Evolutionary conservation across 75 land plant genomes (phyloP), one percentile per base, ranked within the genome.

Genomic region (Pinus tabuliformis): DNA sequence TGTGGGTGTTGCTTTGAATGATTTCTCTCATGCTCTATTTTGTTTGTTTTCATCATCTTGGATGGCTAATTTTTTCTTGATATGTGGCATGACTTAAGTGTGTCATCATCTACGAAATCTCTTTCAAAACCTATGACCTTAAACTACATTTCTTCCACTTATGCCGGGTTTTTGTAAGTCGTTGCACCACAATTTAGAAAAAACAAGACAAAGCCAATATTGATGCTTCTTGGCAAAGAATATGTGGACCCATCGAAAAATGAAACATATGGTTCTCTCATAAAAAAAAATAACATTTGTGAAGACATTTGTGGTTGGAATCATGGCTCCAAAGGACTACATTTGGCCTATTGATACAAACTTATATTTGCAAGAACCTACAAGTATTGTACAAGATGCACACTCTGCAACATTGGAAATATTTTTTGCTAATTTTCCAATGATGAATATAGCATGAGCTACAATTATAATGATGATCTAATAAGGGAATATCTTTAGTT

Each of bases 391-490:
- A 26, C 26, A 26, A 26, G 26, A 26, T 26, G 26, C 26, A 26
- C 26, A 96, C 66, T 76, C 68, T 21, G 72, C 37, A 26, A 80
- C 86, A n/a, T 83, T 96, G 36, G 91, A 88, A 80, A 87, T 96
- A 22, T 87, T 82, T 79, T 94, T 86, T 56, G 86, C 76, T 28
- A 88, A 79, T 6, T 91, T 96, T 75, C 86, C 16, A 96, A 87
- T 82, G 99, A 96, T 70, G 18, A 54, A 11, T 78, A 63, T 62
- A 82, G 77, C 20, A 45, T 49, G 39, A 86, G 89, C 58, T 93
- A 82, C 75, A 93, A 91, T 58, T 93, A 91, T 70, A 93, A 90
- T 58, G 93, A 83, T 84, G 94, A 93, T 77, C 97, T 97, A 11
- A 58, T 26, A 26, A 26, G 26, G 26, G 26, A 26, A 26, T 26